These are phyloP conservation scores for Saccharomycopsis amapae DNA, from an alignment of 805 yeast species.

Conservation along the genomic window DNA sequence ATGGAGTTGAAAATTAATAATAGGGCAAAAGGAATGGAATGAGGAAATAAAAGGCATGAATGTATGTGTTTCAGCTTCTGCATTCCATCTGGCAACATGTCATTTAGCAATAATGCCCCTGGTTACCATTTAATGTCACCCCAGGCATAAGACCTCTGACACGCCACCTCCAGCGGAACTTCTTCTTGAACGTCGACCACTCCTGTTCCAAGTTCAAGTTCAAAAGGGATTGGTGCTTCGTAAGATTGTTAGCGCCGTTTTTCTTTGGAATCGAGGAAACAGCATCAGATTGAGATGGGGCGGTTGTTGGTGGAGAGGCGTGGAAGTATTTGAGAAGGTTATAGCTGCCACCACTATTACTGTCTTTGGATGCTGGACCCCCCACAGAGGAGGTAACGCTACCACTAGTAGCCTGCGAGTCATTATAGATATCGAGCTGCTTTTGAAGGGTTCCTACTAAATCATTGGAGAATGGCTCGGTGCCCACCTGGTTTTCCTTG, in stretches of 20 bases:
- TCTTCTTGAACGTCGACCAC: constrained; percentile 30
- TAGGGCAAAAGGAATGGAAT: too few species aligned
- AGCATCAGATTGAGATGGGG: background rate
- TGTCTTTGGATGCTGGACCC: background rate
- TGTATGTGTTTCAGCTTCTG: too few species aligned
- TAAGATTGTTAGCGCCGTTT: too few species aligned
- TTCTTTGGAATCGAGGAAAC: too few species aligned
- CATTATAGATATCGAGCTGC: constrained; percentile 24
- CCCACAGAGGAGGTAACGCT: background rate
- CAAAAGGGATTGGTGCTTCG: background rate
- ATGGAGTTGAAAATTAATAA: too few species aligned
- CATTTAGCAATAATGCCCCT: too few species aligned
- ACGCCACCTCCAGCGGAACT: constrained; percentile 47
- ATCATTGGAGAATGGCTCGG: constrained; percentile 28
- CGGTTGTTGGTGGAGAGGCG: background rate
- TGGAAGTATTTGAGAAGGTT: background rate
- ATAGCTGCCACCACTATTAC: background rate
- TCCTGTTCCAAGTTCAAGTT: constrained; percentile 14
- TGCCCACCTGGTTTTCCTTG: constrained; percentile 5
- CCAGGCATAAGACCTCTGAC: constrained; percentile 38
- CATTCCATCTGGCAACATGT: too few species aligned
- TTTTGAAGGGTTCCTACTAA: constrained; percentile 28
- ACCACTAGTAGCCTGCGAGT: background rate
- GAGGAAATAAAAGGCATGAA: too few species aligned
- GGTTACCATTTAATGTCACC: too few species aligned